These are phyloP conservation scores for Naganishia liquefaciens DNA, from an alignment of 1,284 basidiomycete species.

Conservation along the genomic window DNA sequence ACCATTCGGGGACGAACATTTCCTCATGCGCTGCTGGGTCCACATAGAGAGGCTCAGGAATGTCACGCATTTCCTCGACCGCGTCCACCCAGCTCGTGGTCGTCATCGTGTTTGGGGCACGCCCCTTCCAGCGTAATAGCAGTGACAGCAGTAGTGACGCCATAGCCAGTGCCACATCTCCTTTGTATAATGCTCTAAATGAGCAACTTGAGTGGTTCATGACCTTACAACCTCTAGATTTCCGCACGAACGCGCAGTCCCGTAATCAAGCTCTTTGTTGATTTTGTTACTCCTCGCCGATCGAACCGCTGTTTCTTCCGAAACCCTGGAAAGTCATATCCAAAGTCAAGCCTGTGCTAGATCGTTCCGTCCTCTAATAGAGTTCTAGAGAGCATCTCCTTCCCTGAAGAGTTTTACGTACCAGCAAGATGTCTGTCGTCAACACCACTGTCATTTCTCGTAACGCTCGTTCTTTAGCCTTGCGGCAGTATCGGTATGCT, in stretches of 20 bases:
- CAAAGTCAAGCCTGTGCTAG: no score
- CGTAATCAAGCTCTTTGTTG: no score
- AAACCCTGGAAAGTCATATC: no score
- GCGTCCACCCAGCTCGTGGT: not conserved
- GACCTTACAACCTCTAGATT: no score
- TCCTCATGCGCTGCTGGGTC: no score
- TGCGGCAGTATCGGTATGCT: not conserved
- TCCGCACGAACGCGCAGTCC: no score
- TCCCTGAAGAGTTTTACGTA: not conserved
- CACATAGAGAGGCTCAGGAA: no score
- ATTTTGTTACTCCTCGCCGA: not conserved
- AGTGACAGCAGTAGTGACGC: not conserved
- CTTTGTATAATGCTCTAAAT: conserved; percentile 11
- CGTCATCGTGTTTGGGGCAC: not conserved
- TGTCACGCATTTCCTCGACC: not conserved
- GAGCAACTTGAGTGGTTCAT: not conserved
- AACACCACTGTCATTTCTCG: not conserved
- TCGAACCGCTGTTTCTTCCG: no score
- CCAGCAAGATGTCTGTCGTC: conserved; percentile 1
- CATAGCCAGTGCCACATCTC: not conserved
- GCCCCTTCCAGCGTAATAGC: not conserved
- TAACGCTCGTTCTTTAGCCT: conserved; percentile 1
- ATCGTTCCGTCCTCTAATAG: not conserved
- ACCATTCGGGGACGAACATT: no score
- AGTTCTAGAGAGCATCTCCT: not conserved